These are phyloP conservation scores for Calonectria fujianensis DNA, from an alignment of 2,329 filamentous ascomycete genomes.

Conservation along the genomic window DNA sequence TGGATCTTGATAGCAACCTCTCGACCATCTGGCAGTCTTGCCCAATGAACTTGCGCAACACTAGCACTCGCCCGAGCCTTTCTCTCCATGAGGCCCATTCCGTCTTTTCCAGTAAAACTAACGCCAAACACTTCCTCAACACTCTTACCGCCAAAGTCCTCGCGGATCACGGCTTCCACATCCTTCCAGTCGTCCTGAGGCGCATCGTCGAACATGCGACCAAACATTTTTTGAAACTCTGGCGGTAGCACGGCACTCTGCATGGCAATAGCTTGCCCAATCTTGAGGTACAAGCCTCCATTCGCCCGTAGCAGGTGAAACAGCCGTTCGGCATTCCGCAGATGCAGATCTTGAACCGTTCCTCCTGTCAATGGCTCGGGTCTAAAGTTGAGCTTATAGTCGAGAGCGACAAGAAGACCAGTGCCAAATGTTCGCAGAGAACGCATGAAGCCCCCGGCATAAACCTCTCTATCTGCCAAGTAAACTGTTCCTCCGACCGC, in stretches of 20 bases:
- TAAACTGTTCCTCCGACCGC: constrained; percentile 78
- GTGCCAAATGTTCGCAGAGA: constrained; percentile 87
- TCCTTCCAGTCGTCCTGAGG: constrained; percentile 93
- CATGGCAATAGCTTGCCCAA: constrained; percentile 98
- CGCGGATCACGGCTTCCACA: constrained; percentile 87
- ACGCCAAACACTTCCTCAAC: constrained; percentile 95
- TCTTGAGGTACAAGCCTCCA: constrained; percentile 96
- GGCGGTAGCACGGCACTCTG: constrained; percentile 95
- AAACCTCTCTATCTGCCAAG: constrained; percentile 82
- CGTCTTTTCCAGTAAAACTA: constrained; percentile 83
- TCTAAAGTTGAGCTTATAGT: constrained; percentile 98
- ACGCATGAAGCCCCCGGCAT: constrained; percentile 86
- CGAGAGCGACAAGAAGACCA: constrained; percentile 87
- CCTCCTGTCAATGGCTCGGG: constrained; percentile 84
- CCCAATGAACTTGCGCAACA: constrained; percentile 98
- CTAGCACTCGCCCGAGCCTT: constrained; percentile 85
- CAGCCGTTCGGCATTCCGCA: constrained; percentile 87
- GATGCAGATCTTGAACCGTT: constrained; percentile 85
- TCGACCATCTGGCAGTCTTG: constrained; percentile 86
- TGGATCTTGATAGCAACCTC: constrained; percentile 98
- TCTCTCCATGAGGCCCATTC: constrained; percentile 78
- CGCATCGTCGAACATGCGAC: constrained; percentile 97
- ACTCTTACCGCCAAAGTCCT: constrained; percentile 87
- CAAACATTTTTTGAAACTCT: constrained; percentile 97
- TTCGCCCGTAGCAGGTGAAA: constrained; percentile 89